phyloP scores from a whole-genome alignment of 108 stramenopile genomes.

The Ochromonas danica region DNA sequence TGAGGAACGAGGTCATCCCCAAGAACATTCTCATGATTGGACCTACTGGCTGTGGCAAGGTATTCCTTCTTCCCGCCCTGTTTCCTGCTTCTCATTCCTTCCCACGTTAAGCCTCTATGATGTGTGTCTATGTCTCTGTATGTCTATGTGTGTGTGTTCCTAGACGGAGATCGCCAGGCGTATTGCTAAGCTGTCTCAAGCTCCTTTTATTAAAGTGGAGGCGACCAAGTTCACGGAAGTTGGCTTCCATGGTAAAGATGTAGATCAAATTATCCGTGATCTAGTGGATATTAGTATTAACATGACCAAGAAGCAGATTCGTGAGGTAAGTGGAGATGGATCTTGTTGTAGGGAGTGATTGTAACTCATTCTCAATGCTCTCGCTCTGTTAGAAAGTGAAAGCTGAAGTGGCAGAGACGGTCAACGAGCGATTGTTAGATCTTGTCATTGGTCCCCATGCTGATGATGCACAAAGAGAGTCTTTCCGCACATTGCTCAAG shows the following conservation, averaged over 20 bases:
- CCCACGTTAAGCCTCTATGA: background rate
- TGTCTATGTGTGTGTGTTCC: too few species aligned
- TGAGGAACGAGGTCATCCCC: conserved; percentile 88
- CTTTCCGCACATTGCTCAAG: conserved; percentile 78
- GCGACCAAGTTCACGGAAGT: conserved; percentile 99
- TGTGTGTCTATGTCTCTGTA: background rate
- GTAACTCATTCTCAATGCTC: background rate
- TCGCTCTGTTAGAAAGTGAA: conserved; percentile 61
- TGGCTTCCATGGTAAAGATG: conserved; percentile 97
- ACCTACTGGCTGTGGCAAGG: conserved; percentile 94
- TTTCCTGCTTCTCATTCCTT: background rate
- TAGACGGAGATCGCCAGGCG: conserved; percentile 93
- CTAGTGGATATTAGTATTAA: conserved; percentile 90
- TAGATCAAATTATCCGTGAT: conserved; percentile 97
- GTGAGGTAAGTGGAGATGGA: conserved; percentile 57
- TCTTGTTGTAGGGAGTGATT: background rate
- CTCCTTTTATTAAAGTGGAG: conserved; percentile 98
- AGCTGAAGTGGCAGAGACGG: conserved; percentile 53
- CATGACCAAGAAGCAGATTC: conserved; percentile 78
- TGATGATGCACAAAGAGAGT: conserved; percentile 45
- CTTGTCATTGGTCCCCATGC: background rate
- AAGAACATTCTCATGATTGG: conserved; percentile 99
- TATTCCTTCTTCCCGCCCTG: background rate
- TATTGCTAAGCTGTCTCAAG: conserved; percentile 90
- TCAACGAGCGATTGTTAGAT: conserved; percentile 73